These are phyloP conservation scores for Emergomyces africanus DNA, from an alignment of 2,329 filamentous ascomycete genomes.

Conservation along the genomic window DNA sequence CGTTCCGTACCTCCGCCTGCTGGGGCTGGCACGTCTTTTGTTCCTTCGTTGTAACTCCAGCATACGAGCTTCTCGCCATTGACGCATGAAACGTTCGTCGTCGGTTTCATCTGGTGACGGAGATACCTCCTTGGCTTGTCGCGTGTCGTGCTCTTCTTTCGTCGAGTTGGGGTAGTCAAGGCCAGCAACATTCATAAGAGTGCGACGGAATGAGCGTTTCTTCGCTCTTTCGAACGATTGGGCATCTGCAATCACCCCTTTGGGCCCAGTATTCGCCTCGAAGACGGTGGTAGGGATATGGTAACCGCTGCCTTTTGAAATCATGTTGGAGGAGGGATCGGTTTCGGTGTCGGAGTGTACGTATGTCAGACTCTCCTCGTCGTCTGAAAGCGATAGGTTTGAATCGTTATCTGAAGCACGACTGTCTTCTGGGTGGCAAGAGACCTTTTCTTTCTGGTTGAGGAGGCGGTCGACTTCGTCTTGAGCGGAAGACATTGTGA, in stretches of 20 bases:
- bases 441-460: slow-evolving; percentile 22
- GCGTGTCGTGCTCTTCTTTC: slow-evolving; percentile 3
- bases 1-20: slow-evolving; percentile 62
- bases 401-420: slow-evolving; percentile 13
- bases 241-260: slow-evolving; percentile 40
- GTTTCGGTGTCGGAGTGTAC: slow-evolving; percentile 8
- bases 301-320: slow-evolving; percentile 27
- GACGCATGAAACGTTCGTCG: slow-evolving; percentile 68
- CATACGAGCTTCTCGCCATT: slow-evolving; percentile 73
- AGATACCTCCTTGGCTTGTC: slow-evolving; percentile 7
- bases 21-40: slow-evolving; percentile 61
- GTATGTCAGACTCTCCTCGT: slow-evolving; percentile 16
- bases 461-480: slow-evolving; percentile 36
- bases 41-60: slow-evolving; percentile 59
- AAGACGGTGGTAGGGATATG: slow-evolving; percentile 33
- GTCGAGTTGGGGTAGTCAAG: slow-evolving; percentile 18
- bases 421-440: slow-evolving; percentile 33
- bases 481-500: slow-evolving; percentile 21
- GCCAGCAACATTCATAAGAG: slow-evolving; percentile 25
- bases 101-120: slow-evolving; percentile 36
- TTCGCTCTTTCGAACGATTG: slow-evolving; percentile 37
- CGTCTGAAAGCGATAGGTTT: slow-evolving; percentile 15
- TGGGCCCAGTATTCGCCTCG: slow-evolving; percentile 39
- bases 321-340: slow-evolving; percentile 19
- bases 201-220: slow-evolving; percentile 35